phyloP scores from a whole-genome alignment of 2,329 filamentous ascomycete genomes.

The Aspergillus carbonarius region DNA sequence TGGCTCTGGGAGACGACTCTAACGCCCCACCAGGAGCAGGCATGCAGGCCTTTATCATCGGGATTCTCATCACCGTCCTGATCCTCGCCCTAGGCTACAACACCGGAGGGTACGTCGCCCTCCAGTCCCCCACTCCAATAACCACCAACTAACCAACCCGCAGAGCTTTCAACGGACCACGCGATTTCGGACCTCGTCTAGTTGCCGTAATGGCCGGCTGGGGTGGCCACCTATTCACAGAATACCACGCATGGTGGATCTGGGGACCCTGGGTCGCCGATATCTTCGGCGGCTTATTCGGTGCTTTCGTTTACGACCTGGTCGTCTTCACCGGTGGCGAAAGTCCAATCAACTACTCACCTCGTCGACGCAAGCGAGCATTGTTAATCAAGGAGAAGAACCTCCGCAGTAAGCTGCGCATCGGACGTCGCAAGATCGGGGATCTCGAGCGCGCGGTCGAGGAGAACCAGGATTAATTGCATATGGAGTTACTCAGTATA shows the following conservation, averaged over 20 bases:
- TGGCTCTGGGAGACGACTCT: constrained; percentile 43
- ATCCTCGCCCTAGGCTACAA: constrained; percentile 32
- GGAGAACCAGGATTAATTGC: not conserved
- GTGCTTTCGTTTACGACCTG: constrained; percentile 36
- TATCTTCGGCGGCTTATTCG: constrained; percentile 33
- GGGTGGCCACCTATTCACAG: constrained; percentile 27
- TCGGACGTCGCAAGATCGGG: constrained; percentile 13
- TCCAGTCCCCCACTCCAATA: too few relatives aligned
- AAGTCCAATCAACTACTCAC: constrained; percentile 44
- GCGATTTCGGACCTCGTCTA: constrained; percentile 38
- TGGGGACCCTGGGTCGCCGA: constrained; percentile 38
- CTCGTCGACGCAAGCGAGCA: constrained; percentile 38
- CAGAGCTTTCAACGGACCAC: constrained; percentile 36
- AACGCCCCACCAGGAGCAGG: constrained; percentile 47
- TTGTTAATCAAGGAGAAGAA: constrained; percentile 31
- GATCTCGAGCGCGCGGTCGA: constrained; percentile 22
- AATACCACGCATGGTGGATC: constrained; percentile 34
- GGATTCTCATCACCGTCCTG: constrained; percentile 14
- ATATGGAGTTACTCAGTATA: not conserved
- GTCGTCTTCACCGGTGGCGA: constrained; percentile 42
- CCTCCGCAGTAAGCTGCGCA: constrained; percentile 16
- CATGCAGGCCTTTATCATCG: constrained; percentile 37
- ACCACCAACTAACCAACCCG: not conserved
- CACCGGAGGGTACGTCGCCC: constrained; percentile 30
- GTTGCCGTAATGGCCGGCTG: constrained; percentile 34